These are phyloP conservation scores for Plasmodium gallinaceum DNA, from an alignment of 169 alveolate genomes.

Conservation along the genomic window DNA sequence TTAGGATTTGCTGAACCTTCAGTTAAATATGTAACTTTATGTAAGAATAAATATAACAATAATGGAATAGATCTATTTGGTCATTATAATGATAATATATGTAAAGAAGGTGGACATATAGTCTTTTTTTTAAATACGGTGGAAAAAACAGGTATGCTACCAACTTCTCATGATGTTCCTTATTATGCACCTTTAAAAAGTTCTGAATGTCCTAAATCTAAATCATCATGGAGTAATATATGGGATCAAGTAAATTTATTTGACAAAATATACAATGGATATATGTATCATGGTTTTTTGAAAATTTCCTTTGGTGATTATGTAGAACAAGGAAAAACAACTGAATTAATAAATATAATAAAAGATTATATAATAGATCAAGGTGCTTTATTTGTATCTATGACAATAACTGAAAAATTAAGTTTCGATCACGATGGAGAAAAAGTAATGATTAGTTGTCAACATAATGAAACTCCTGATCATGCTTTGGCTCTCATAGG, in stretches of 20 bases:
- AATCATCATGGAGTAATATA: conserved; percentile 29
- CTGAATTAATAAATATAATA: conserved; percentile 57
- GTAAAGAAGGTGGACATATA: conserved; percentile 66
- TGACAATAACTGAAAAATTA: conserved; percentile 58
- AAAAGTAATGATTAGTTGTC: conserved; percentile 74
- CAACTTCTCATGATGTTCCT: conserved; percentile 64
- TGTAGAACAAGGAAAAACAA: conserved; percentile 11
- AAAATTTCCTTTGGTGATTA: conserved; percentile 55
- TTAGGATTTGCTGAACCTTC: conserved; percentile 69
- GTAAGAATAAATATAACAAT: conserved; percentile 16
- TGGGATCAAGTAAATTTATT: conserved; percentile 35
- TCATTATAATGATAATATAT: conserved; percentile 56
- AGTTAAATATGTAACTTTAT: conserved; percentile 52
- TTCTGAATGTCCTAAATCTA: conserved; percentile 32
- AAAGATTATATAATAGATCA: conserved; percentile 77
- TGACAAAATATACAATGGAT: conserved; percentile 28
- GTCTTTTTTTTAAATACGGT: conserved; percentile 27
- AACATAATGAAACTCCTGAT: conserved; percentile 47
- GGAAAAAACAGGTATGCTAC: conserved; percentile 9
- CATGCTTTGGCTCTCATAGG: conserved; percentile 79
- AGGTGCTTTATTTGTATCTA: conserved; percentile 74
- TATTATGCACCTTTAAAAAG: conserved; percentile 59
- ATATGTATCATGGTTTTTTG: conserved; percentile 36
- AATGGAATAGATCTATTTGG: background rate
- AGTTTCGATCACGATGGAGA: conserved; percentile 79